These are phyloP conservation scores for Crucibulum laeve DNA, from an alignment of 768 basidiomycete species.

Conservation along the genomic window DNA sequence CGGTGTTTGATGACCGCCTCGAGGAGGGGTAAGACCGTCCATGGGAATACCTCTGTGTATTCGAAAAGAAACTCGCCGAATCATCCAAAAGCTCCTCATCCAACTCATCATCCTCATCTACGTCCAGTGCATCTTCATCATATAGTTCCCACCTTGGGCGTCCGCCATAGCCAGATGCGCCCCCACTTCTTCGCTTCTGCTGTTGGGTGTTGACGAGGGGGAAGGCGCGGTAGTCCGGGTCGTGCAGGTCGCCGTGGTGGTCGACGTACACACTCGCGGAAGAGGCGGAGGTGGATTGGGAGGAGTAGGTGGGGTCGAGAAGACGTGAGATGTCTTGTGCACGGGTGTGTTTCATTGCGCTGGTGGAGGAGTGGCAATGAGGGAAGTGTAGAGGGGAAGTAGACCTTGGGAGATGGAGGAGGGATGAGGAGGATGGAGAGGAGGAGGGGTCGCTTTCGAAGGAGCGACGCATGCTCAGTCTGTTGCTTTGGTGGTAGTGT, in stretches of 20 bases:
- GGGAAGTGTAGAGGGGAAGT: slow-evolving; percentile 1
- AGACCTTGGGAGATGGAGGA: slow-evolving; percentile 3
- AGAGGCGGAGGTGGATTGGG: slow-evolving; percentile 19
- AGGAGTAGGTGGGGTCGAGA: slow-evolving; percentile 60
- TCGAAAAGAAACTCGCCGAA: slow-evolving; percentile 2
- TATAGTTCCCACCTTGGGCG: slow-evolving; percentile 28
- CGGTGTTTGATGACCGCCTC: slow-evolving; percentile 1
- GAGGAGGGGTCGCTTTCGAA: no score
- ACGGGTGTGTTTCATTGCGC: slow-evolving; percentile 19
- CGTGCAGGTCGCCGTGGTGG: slow-evolving; percentile 57
- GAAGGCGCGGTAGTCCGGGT: slow-evolving; percentile 66
- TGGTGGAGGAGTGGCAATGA: slow-evolving; percentile 5
- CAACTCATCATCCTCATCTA: slow-evolving; percentile 16
- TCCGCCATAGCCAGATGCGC: slow-evolving; percentile 15
- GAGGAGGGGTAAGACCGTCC: slow-evolving; percentile 7
- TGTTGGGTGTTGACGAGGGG: slow-evolving; percentile 31
- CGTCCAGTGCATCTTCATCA: slow-evolving; percentile 6
- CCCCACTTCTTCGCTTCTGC: slow-evolving; percentile 19
- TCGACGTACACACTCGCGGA: slow-evolving; percentile 47
- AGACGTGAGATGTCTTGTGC: slow-evolving; percentile 56
- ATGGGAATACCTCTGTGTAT: background rate
- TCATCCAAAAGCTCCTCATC: slow-evolving; percentile 20
- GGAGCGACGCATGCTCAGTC: no score
- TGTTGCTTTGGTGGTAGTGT: no score
- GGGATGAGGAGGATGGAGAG: slow-evolving; percentile 5